Percentiles rank a stretch among this genome's conserved stretches.
These are phyloP conservation scores for Nakazawaea pomicola DNA, from an alignment of 805 yeast species.

Conservation along the genomic window DNA sequence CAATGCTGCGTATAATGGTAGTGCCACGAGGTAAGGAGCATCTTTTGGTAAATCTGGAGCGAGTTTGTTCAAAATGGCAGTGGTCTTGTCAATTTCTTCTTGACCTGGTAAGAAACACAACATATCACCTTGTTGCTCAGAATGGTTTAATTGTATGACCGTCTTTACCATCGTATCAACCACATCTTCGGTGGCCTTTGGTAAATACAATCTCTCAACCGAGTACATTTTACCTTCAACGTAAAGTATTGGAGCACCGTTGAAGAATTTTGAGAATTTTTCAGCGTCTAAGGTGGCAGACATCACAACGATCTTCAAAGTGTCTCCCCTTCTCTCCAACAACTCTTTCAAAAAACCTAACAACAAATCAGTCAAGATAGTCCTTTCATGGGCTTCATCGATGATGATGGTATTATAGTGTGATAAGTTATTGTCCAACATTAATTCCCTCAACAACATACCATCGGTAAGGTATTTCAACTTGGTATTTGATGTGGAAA, in stretches of 20 bases:
- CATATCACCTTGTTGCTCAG: constrained; percentile 87
- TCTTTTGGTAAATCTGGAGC: constrained; percentile 65
- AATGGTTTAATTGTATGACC: constrained; percentile 69
- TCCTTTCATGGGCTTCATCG: constrained; percentile 98
- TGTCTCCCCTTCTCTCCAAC: constrained; percentile 44
- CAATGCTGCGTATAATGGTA: constrained; percentile 91
- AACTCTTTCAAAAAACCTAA: constrained; percentile 83
- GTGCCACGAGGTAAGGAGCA: constrained; percentile 69
- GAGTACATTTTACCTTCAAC: constrained; percentile 90
- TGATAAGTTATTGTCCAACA: constrained; percentile 61
- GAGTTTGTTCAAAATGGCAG: constrained; percentile 50
- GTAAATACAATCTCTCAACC: constrained; percentile 67
- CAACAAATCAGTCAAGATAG: constrained; percentile 83
- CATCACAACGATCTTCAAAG: constrained; percentile 77
- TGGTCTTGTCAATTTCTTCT: constrained; percentile 91
- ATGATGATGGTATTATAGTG: constrained; percentile 74
- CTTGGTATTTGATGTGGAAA: constrained; percentile 50
- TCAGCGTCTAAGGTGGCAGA: constrained; percentile 96
- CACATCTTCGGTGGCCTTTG: constrained; percentile 68
- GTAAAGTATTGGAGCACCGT: constrained; percentile 73
- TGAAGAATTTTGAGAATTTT: constrained; percentile 72
- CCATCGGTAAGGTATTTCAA: constrained; percentile 93
- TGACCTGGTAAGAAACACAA: constrained; percentile 93
- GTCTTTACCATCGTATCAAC: constrained; percentile 75
- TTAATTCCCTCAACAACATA: constrained; percentile 88